Percentiles rank a stretch among this genome's conserved stretches.
Evolutionary conservation across 352 stramenopile species (phyloP).

Genomic region (Phytophthora agathidicida): DNA sequence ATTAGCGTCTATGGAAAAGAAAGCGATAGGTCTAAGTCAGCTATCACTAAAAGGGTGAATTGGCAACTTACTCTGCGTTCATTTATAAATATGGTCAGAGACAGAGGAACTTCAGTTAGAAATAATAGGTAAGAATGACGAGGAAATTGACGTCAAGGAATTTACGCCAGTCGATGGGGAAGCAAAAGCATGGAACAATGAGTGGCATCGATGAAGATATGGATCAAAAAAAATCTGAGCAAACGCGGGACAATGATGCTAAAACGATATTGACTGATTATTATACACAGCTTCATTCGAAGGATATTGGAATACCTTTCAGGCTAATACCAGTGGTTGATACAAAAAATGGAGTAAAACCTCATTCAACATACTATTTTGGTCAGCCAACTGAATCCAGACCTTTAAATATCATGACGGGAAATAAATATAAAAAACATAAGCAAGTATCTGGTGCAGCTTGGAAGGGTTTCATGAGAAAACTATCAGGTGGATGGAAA

Average conservation of each 20-base stretch:
- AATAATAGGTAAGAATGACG: constrained; percentile 7
- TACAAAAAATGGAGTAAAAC: constrained; percentile 17
- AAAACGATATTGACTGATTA: constrained; percentile 25
- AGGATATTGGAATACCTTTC: constrained; percentile 21
- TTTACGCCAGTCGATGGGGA: constrained; percentile 15
- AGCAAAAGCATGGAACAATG: constrained; percentile 12
- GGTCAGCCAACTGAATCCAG: constrained; percentile 19
- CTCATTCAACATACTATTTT: constrained; percentile 28
- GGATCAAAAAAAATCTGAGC: constrained; percentile 8
- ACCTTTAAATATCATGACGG: constrained; percentile 28
- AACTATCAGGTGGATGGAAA: constrained; percentile 29
- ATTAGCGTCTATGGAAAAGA: constrained; percentile 20
- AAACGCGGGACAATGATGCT: constrained; percentile 29
- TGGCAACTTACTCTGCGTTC: constrained; percentile 15
- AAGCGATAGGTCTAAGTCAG: constrained; percentile 6
- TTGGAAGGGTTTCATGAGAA: constrained; percentile 22
- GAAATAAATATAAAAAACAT: constrained; percentile 16
- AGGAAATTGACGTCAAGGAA: constrained; percentile 1
- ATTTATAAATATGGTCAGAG: constrained; percentile 24
- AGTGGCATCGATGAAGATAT: constrained; percentile 25
- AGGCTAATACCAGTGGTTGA: constrained; percentile 23
- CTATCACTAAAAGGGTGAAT: constrained; percentile 20
- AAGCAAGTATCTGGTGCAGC: constrained; percentile 23
- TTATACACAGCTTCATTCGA: constrained; percentile 13
- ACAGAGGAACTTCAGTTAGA: constrained; percentile 4